Evolutionary conservation across 345 rosid species (phyloP).

Genomic region (Populus nigra): DNA sequence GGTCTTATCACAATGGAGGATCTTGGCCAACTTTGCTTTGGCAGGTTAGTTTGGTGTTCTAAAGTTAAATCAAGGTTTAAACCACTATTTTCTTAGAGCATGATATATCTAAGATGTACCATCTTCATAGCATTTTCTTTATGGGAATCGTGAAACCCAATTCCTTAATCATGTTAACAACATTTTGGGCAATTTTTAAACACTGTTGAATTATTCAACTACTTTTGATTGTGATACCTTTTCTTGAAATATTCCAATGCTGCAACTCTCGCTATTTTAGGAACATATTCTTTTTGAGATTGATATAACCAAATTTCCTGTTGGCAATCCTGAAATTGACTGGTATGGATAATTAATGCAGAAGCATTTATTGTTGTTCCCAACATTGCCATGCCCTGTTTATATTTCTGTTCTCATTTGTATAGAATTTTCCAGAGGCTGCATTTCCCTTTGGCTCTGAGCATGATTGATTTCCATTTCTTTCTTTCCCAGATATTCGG

Average conservation of each 20-base stretch:
- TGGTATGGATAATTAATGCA: no score
- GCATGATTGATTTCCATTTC: background rate
- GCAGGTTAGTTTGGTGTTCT: slow-evolving; percentile 63
- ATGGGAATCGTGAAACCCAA: background rate
- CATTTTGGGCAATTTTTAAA: no score
- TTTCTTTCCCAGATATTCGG: background rate
- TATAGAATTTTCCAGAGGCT: background rate
- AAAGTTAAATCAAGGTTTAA: background rate
- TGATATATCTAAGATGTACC: background rate
- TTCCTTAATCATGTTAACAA: no score
- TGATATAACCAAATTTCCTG: no score
- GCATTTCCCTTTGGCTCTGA: background rate
- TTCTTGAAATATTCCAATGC: no score
- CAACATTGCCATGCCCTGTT: background rate
- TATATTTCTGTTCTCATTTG: background rate
- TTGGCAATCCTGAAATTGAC: no score
- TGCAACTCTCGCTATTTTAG: no score
- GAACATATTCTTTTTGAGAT: no score
- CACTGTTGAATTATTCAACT: no score
- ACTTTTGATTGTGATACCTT: no score
- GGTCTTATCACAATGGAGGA: slow-evolving; percentile 98
- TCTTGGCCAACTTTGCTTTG: slow-evolving; percentile 94
- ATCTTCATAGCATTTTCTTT: background rate
- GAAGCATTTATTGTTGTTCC: background rate
- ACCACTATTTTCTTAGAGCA: background rate